A percentile compares a stretch with the other conserved stretches of the same genome.
Conservation (phyloP, 345 rosid species). For the Brassica napus region Da-Ae NC_063452.1:24906001-24906500, state of each 20-base stretch:
- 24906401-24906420: constrained; percentile 12
- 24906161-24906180: constrained; percentile 61
- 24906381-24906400: constrained; percentile 11
- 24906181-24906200: constrained; percentile 72
- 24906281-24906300: constrained; percentile 80
- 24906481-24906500: constrained; percentile 91
- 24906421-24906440: constrained; percentile 11
- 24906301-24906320: constrained; percentile 89
- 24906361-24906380: not conserved
- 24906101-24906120: constrained; percentile 55
- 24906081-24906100: constrained; percentile 53
- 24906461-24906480: constrained; percentile 49
- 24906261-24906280: constrained; percentile 64
- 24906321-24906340: constrained; percentile 90
- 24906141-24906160: constrained; percentile 81
- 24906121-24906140: constrained; percentile 77
- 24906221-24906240: not conserved
- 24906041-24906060: constrained; percentile 47
- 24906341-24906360: constrained; percentile 65
- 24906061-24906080: constrained; percentile 49
- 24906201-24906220: constrained; percentile 8
- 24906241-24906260: constrained; percentile 4
- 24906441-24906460: constrained; percentile 4
- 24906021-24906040: constrained; percentile 47
- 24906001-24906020: constrained; percentile 40